Evolutionary conservation across 495 filamentous ascomycete species (phyloP), one percentile per base, ranked within the genome.

Genomic region (Penicillium manginii): DNA sequence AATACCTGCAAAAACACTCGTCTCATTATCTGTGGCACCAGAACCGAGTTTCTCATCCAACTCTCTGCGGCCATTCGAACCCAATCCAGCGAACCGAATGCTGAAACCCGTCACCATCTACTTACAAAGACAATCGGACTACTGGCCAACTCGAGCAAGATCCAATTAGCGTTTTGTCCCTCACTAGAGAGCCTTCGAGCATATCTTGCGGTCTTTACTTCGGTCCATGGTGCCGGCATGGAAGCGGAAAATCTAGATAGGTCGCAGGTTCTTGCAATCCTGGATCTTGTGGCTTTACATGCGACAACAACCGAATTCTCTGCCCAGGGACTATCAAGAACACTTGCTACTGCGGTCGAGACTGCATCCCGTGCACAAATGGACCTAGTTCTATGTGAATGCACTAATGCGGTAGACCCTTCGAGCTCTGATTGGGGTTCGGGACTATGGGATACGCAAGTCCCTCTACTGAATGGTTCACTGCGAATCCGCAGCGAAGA

Each of bases 101-200:
- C 37, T 26, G 15, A 55, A 7, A n/a, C 58, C 18, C 49, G 57
- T 49, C 72, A 77, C 61, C 67, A 70, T 48, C 74, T 91, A 23
- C 67, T 88, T 15, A 75, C 80, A 14, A 85, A 87, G 52, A 88
- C 88, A 3, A 84, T 96, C 46, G 81, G 86, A 58, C 79, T 88
- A 47, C 77, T 96, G 37, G 78, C 88, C 15, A 78, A 79, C 19
- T 86, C 90, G n/a, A 82, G 82, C 52, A 82, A 83, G 56, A 81
- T 93, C 58, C 83, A 80, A 52, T 69, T 92, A 2, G 75, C 85
- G 35, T 97, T 92, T 73, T 81, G 86, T 58, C 85, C 90, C 11
- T 90, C 86, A 6, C 72, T 96, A 40, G 86, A 90, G 32, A 86
- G 88, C 74, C 83, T 96, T 6, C 86, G 89, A 53, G 91, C 91